Percentiles rank a stretch among this genome's conserved stretches.
Conservation (phyloP, 441 rosid genomes). For the Adansonia rubrostipa region DNA sequence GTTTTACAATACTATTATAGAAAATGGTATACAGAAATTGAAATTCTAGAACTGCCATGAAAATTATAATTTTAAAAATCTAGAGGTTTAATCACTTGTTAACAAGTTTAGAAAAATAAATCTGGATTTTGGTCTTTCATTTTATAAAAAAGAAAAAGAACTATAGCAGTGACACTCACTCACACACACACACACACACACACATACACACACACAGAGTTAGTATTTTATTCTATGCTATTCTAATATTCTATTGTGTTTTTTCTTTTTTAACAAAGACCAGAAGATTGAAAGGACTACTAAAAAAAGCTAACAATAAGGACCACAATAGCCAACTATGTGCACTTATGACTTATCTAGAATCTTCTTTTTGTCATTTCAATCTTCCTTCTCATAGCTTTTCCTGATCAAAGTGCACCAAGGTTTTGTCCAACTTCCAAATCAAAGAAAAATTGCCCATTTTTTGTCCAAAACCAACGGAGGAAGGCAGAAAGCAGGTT, state of each 20-base stretch:
- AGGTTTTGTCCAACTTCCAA: not conserved
- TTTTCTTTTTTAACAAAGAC: not conserved
- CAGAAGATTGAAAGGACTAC: too few relatives aligned
- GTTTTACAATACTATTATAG: too few relatives aligned
- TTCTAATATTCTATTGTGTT: not conserved
- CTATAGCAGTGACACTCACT: not conserved
- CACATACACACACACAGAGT: too few relatives aligned
- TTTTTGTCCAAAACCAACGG: not conserved
- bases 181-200: too few relatives aligned
- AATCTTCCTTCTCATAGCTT: not conserved
- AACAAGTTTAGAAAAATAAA: not conserved
- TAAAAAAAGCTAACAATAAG: not conserved
- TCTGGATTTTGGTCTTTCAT: not conserved
- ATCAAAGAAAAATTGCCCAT: not conserved
- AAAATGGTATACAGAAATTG: too few relatives aligned
- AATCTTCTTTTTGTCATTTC: slow-evolving; percentile 4
- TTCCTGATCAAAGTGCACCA: not conserved
- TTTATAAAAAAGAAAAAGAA: not conserved
- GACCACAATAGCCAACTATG: not conserved
- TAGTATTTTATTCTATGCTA: not conserved
- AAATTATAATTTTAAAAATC: not conserved
- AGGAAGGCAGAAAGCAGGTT: not conserved
- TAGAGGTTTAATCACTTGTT: not conserved
- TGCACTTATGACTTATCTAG: not conserved
- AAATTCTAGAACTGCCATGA: not conserved